Evolutionary conservation across 768 basidiomycete genomes (phyloP).

Genomic region (Tylopilus rubrobrunneus): DNA sequence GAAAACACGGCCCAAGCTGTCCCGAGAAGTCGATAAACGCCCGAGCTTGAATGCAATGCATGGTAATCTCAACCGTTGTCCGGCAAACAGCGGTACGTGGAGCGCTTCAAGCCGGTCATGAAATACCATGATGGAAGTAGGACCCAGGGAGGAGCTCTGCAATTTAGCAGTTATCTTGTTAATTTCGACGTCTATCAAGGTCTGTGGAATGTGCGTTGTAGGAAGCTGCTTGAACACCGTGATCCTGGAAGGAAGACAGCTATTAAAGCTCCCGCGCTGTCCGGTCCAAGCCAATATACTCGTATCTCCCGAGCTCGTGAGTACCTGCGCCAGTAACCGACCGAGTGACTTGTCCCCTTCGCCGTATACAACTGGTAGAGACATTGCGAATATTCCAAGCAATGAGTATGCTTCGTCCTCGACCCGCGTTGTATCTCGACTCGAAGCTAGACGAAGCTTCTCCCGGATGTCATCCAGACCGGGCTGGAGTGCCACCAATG

Average conservation of each 20-base stretch:
- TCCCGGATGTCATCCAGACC: neutral
- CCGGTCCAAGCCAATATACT: neutral
- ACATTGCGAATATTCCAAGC: neutral
- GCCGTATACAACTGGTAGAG: neutral
- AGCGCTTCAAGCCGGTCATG: neutral
- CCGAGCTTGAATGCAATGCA: conserved; percentile 10
- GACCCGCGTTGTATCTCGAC: neutral
- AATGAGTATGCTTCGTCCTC: neutral
- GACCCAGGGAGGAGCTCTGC: neutral
- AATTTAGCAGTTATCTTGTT: neutral
- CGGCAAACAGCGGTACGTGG: neutral
- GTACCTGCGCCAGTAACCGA: neutral
- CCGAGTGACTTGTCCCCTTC: neutral
- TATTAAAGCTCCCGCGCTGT: neutral
- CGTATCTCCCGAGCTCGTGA: neutral
- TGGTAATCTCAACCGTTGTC: conserved; percentile 1
- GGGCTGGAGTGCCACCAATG: neutral
- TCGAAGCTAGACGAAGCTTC: neutral
- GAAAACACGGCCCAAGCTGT: neutral
- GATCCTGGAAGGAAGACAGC: neutral
- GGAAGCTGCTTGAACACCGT: neutral
- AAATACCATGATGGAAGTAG: neutral
- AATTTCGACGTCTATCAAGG: neutral
- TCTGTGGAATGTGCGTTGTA: neutral
- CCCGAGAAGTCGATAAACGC: neutral